These are phyloP conservation scores for Candida sphagnicola DNA, from an alignment of 805 yeast species.

Conservation along the genomic window DNA sequence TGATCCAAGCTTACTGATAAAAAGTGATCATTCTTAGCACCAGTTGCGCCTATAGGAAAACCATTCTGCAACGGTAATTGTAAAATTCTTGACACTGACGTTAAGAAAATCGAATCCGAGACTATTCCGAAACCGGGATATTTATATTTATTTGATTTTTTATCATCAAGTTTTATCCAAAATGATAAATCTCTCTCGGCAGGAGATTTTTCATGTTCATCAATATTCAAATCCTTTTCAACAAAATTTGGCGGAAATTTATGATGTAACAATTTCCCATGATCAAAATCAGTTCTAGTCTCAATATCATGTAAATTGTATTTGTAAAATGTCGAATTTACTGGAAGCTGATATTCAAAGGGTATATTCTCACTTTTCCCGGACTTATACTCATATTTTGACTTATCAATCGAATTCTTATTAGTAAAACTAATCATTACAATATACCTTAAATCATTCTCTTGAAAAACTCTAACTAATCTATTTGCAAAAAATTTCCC, in stretches of 20 bases:
- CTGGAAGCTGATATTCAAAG: slow-evolving; percentile 28
- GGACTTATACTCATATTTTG: slow-evolving; percentile 12
- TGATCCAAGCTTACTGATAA: slow-evolving; percentile 33
- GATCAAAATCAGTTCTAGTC: slow-evolving; percentile 9
- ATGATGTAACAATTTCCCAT: slow-evolving; percentile 16
- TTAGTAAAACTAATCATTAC: slow-evolving; percentile 34
- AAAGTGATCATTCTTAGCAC: slow-evolving; percentile 23
- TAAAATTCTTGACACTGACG: slow-evolving; percentile 23
- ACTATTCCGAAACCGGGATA: slow-evolving; percentile 30
- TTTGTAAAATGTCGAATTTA: slow-evolving; percentile 19
- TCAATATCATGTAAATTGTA: slow-evolving; percentile 15
- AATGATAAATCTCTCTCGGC: slow-evolving; percentile 30
- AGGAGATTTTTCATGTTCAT: slow-evolving; percentile 19
- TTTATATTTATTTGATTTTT: slow-evolving; percentile 14
- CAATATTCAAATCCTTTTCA: slow-evolving; percentile 16
- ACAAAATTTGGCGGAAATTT: slow-evolving; percentile 24
- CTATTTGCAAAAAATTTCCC: slow-evolving; percentile 36
- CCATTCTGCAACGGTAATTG: slow-evolving; percentile 19
- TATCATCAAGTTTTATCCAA: slow-evolving; percentile 26
- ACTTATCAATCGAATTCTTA: slow-evolving; percentile 20
- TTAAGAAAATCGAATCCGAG: slow-evolving; percentile 30
- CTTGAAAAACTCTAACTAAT: slow-evolving; percentile 26
- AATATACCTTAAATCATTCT: slow-evolving; percentile 25
- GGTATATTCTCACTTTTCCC: slow-evolving; percentile 23
- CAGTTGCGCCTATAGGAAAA: slow-evolving; percentile 13